Base-by-base conservation (phyloP, 345 rosid genomes). In the Linum usitatissimum region DNA sequence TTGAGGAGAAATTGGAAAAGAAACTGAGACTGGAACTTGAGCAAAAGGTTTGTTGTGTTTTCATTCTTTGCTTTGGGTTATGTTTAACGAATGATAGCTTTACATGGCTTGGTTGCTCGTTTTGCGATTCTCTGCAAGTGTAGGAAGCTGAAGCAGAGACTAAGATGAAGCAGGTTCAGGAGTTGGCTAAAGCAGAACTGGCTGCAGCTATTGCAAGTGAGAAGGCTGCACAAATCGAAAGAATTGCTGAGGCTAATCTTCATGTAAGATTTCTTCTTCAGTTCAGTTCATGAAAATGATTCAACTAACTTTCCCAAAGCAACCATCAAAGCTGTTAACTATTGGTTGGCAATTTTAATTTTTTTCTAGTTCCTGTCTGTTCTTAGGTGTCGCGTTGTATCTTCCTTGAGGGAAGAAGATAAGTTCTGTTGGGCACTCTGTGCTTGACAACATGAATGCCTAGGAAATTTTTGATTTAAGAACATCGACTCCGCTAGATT, bases 1-100 rank as follows among this genome's bases (percentile, higher is more conserved):
- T 87, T 73, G 86, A 88, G 78, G 96, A 88, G 74, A 88, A 81
- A 75, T 77, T 88, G 85, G 96, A 86, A 73, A 89, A 88, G 66
- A 88, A 80, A 68, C 91, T 80, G 58, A 84, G 74, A 75, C 58
- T 63, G 71, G 95, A 94, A 75, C 80, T 85, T 71, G 96, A 84
- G 73, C 85, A 84, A 69, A 88, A 94, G 96, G 99, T 84, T 19
- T 39, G 65, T 58, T 34, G 20, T 48, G 14, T 55, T 53, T 68
- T 61, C 55, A 45, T 56, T 39, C 9, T 3, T n/a, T 21, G 10
- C 54, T 0, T 4, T 10, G 30, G 62, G 30, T 53, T 56, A 28
- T 55, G 9, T 67, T 63, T 57, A 31, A 55, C 38, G 8, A 34
- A 34, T 60, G 34, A 38, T 20, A 59, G 59, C 6, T 65, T 28